These are phyloP conservation scores for Narthecium ossifragum DNA, from an alignment of 106 monocot genomes.

Conservation along the genomic window DNA sequence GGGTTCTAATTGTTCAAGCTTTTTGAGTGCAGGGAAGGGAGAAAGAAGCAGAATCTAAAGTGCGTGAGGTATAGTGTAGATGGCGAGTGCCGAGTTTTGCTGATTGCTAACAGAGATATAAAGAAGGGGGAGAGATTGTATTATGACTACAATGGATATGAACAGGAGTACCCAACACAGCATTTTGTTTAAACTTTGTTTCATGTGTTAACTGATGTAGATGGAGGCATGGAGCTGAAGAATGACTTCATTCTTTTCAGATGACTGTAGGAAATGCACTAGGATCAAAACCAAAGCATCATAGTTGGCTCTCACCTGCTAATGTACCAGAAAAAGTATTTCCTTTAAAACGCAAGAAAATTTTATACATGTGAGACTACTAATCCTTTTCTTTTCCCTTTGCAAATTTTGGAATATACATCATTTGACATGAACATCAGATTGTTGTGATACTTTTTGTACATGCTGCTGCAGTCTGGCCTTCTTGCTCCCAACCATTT, in stretches of 20 bases:
- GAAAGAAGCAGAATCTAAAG: slow-evolving; percentile 97
- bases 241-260: background rate
- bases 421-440: too few relatives aligned
- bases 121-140: slow-evolving; percentile 83
- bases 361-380: too few relatives aligned
- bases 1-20: background rate
- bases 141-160: slow-evolving; percentile 91
- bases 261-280: too few relatives aligned
- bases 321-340: background rate
- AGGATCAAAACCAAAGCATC: too few relatives aligned
- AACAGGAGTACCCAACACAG: slow-evolving; percentile 92
- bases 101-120: slow-evolving; percentile 80
- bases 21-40: slow-evolving; percentile 73
- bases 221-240: background rate
- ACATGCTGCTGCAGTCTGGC: too few relatives aligned
- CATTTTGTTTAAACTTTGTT: slow-evolving; percentile 66
- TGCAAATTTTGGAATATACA: too few relatives aligned
- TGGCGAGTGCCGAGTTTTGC: slow-evolving; percentile 71
- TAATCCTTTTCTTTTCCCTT: too few relatives aligned
- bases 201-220: background rate
- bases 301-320: background rate
- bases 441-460: too few relatives aligned
- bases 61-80: slow-evolving; percentile 83
- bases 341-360: too few relatives aligned
- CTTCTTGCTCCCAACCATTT: too few relatives aligned